Percentiles rank a stretch among this genome's conserved stretches.
These are phyloP conservation scores for Schwanniomyces pseudopolymorphus DNA, from an alignment of 805 yeast genomes.

Conservation along the genomic window DNA sequence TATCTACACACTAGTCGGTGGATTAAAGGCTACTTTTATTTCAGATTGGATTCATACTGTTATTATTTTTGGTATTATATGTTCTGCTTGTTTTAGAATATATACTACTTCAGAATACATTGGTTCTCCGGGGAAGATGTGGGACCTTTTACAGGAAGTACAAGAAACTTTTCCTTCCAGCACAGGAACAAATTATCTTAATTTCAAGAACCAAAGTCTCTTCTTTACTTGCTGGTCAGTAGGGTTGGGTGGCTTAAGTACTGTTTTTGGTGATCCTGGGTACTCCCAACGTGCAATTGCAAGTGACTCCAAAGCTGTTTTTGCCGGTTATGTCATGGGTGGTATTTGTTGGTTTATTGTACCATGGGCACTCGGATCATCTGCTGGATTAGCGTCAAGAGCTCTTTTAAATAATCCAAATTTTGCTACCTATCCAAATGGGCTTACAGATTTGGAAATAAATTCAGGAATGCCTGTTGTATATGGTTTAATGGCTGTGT, in stretches of 20 bases:
- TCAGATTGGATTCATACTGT: conserved; percentile 27
- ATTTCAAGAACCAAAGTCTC: conserved; percentile 7
- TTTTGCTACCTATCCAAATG: conserved; percentile 10
- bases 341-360: conserved; percentile 34
- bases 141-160: conserved; percentile 27
- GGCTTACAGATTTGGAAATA: conserved; percentile 15
- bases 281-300: conserved; percentile 26
- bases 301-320: conserved; percentile 18
- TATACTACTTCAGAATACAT: conserved; percentile 17
- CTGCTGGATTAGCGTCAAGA: conserved; percentile 40
- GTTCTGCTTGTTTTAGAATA: conserved; percentile 20
- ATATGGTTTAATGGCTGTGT: conserved; percentile 17
- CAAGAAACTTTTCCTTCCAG: conserved; percentile 6
- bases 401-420: conserved; percentile 22
- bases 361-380: conserved; percentile 23
- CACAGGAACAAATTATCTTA: conserved; percentile 1
- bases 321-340: conserved; percentile 22
- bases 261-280: conserved; percentile 18
- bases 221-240: conserved; percentile 8
- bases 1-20: conserved; percentile 48
- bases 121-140: conserved; percentile 25
- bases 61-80: conserved; percentile 19
- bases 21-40: conserved; percentile 59
- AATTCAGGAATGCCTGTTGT: conserved; percentile 21
- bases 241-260: conserved; percentile 2